Conservation (phyloP, 345 rosid species). For the Gossypium longicalyx region DNA sequence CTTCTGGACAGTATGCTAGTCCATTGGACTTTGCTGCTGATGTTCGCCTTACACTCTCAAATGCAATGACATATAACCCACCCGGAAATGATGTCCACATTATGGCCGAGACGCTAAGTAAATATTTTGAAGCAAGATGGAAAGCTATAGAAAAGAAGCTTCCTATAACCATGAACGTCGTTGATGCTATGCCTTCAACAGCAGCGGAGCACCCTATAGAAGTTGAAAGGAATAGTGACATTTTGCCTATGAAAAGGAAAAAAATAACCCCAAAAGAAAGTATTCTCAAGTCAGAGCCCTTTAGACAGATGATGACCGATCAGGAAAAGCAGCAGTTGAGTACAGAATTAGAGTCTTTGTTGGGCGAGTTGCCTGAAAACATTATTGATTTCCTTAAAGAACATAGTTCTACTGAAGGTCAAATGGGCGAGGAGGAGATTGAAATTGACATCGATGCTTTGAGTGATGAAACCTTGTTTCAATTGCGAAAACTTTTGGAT, state of each 20-base stretch:
- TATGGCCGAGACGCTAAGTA: conserved; percentile 64
- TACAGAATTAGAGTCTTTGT: conserved; percentile 48
- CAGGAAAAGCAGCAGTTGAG: conserved; percentile 53
- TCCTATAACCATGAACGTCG: conserved; percentile 27
- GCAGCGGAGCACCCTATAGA: conserved; percentile 24
- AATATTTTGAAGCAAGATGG: conserved; percentile 74
- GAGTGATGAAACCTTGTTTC: conserved; percentile 59
- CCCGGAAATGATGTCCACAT: conserved; percentile 64
- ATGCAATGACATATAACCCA: conserved; percentile 83
- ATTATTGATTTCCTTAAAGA: conserved; percentile 66
- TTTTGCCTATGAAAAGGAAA: conserved; percentile 38
- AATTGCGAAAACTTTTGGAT: conserved; percentile 64
- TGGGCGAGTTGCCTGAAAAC: conserved; percentile 67
- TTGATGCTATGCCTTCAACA: conserved; percentile 28
- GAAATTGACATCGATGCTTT: conserved; percentile 84
- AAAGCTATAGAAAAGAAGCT: conserved; percentile 76
- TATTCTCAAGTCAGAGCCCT: conserved; percentile 37
- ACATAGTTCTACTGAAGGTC: conserved; percentile 49
- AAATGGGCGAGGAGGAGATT: conserved; percentile 66
- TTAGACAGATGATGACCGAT: conserved; percentile 42
- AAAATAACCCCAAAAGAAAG: conserved; percentile 31
- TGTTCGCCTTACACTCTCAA: conserved; percentile 73
- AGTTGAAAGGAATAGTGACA: conserved; percentile 26
- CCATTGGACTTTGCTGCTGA: conserved; percentile 68
- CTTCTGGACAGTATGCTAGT: conserved; percentile 54